A percentile compares a stretch with the other conserved stretches of the same genome.
These are phyloP conservation scores for Ascochyta pisi DNA, from an alignment of 2,329 filamentous ascomycete genomes.

Conservation along the genomic window DNA sequence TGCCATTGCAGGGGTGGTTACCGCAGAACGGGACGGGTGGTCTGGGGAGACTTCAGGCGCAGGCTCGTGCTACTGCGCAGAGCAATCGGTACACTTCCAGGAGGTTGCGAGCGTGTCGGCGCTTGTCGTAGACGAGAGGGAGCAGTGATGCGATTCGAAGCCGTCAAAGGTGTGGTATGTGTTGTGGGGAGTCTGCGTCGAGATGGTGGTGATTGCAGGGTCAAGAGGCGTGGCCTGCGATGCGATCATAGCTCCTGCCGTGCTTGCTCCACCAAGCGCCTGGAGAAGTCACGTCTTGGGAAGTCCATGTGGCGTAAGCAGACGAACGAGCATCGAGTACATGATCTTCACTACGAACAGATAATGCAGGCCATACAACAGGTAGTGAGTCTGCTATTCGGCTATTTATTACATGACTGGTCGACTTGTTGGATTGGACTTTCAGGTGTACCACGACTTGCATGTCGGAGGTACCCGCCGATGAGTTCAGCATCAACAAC, in stretches of 20 bases:
- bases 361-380: neutral
- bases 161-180: neutral
- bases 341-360: neutral
- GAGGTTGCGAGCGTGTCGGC: neutral
- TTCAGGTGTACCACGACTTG: too few species aligned
- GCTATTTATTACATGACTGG: neutral
- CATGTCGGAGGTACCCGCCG: too few species aligned
- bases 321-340: neutral
- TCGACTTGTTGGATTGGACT: neutral
- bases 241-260: conserved; percentile 29
- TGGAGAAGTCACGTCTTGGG: conserved; percentile 12
- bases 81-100: neutral
- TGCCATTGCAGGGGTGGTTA: conserved; percentile 48
- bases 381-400: neutral
- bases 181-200: conserved; percentile 2
- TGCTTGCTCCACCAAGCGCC: conserved; percentile 3
- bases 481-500: too few species aligned
- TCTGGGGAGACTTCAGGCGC: conserved; percentile 8
- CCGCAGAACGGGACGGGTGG: conserved; percentile 12
- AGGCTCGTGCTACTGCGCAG: conserved; percentile 2
- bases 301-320: neutral
- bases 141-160: neutral
- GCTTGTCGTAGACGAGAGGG: neutral
- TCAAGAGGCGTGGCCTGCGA: conserved; percentile 19
- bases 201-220: conserved; percentile 13